Evolutionary conservation across 2,329 filamentous ascomycete genomes (phyloP).

Genomic region (Rutstroemia sp.): DNA sequence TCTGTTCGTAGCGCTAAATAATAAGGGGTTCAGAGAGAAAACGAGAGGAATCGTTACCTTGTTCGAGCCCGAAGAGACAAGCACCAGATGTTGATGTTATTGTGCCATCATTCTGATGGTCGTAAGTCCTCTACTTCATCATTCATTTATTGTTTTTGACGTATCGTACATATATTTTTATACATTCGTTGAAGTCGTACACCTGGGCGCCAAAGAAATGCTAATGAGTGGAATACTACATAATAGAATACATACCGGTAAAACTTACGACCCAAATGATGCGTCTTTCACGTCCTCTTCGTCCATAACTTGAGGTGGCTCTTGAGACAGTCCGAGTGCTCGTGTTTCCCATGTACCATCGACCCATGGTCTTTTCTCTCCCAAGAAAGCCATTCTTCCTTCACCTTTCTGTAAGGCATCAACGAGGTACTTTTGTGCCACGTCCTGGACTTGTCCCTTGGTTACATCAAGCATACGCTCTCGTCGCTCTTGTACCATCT

Average conservation of each 20-base stretch:
- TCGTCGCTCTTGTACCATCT: constrained; percentile 80
- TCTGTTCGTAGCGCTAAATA: constrained; percentile 44
- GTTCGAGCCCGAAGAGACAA: too few species aligned
- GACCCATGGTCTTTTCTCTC: constrained; percentile 75
- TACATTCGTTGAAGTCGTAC: constrained; percentile 10
- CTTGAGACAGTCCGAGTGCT: constrained; percentile 62
- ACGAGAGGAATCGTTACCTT: neutral
- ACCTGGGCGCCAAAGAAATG: constrained; percentile 12
- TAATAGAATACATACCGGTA: constrained; percentile 16
- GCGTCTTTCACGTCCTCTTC: constrained; percentile 24
- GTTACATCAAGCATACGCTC: constrained; percentile 83
- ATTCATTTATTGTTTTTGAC: constrained; percentile 1
- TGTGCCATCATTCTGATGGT: neutral
- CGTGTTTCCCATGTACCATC: constrained; percentile 66
- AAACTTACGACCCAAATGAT: constrained; percentile 21
- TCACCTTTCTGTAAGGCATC: constrained; percentile 52
- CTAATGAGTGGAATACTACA: constrained; percentile 24
- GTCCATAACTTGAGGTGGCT: constrained; percentile 24
- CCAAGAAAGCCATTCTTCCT: constrained; percentile 66
- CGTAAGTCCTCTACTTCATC: neutral
- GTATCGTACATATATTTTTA: constrained; percentile 5
- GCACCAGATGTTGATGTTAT: neutral
- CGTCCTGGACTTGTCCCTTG: constrained; percentile 69
- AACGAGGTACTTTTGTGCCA: constrained; percentile 75
- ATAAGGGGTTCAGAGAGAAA: neutral